Evolutionary conservation across 1,284 basidiomycete species (phyloP).

Genomic region (Hemileia vastatrix): DNA sequence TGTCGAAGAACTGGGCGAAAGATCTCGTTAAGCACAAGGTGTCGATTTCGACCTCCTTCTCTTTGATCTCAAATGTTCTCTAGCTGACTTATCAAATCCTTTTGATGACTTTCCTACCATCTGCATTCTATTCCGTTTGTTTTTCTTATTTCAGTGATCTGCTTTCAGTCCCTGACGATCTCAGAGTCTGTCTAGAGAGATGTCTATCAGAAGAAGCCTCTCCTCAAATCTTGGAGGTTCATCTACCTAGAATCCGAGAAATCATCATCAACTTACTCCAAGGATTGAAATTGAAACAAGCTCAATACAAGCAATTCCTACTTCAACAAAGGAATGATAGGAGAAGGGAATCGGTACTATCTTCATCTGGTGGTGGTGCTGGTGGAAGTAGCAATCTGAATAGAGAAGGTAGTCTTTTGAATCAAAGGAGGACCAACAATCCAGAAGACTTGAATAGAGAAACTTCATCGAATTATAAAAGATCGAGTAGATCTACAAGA

Average conservation of each 20-base stretch:
- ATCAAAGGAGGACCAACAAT: too few relatives aligned
- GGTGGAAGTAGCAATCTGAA: too few relatives aligned
- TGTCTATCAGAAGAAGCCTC: conserved; percentile 41
- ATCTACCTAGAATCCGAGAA: conserved; percentile 41
- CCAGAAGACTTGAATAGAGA: too few relatives aligned
- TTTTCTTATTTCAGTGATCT: conserved; percentile 27
- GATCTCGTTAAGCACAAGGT: neutral
- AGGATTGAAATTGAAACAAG: conserved; percentile 43
- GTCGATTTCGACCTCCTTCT: too few relatives aligned
- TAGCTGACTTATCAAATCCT: too few relatives aligned
- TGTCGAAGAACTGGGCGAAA: too few relatives aligned
- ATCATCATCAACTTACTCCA: conserved; percentile 43
- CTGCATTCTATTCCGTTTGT: too few relatives aligned
- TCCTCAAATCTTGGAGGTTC: conserved; percentile 36
- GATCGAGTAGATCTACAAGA: too few relatives aligned
- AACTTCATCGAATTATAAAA: too few relatives aligned
- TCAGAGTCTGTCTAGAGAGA: conserved; percentile 38
- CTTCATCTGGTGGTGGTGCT: too few relatives aligned
- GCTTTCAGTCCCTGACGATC: conserved; percentile 40
- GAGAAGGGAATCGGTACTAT: neutral
- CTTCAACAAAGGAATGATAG: conserved; percentile 28
- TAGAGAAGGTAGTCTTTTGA: too few relatives aligned
- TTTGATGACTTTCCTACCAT: too few relatives aligned
- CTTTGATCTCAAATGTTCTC: conserved; percentile 5
- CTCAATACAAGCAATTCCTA: conserved; percentile 39